phyloP scores from a whole-genome alignment of 2,329 filamentous ascomycete species.

The Neopestalotiopsis clavispora region DNA sequence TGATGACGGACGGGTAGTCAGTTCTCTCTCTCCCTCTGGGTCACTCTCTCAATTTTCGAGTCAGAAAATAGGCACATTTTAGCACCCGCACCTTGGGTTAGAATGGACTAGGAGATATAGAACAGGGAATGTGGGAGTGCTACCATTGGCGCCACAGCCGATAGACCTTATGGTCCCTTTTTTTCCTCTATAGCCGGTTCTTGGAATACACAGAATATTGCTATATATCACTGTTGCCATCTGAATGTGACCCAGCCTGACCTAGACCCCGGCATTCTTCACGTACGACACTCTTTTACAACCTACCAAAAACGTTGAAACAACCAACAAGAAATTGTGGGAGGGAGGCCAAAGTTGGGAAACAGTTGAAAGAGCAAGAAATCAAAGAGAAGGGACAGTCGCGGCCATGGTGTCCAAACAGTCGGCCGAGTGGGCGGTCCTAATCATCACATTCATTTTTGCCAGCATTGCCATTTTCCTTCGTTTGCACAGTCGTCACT shows the following conservation, averaged over 20 bases:
- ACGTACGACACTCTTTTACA: neutral
- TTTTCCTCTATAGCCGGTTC: neutral
- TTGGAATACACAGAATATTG: neutral
- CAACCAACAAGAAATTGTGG: neutral
- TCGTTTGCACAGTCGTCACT: constrained; percentile 13
- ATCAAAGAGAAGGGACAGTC: neutral
- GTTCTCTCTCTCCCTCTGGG: neutral
- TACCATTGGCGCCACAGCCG: neutral
- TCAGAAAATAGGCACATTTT: neutral
- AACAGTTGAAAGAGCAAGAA: no score
- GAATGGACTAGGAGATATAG: neutral
- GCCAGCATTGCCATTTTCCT: constrained; percentile 14
- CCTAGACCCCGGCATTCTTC: neutral
- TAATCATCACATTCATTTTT: constrained; percentile 13
- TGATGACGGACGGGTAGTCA: neutral
- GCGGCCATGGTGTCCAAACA: constrained; percentile 14
- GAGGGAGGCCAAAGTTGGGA: neutral
- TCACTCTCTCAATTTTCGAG: neutral
- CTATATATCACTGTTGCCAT: neutral
- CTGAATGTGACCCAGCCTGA: neutral
- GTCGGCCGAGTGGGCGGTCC: constrained; percentile 12
- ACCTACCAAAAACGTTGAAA: neutral
- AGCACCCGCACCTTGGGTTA: neutral
- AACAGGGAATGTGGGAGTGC: neutral
- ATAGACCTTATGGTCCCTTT: neutral